Base-by-base conservation (phyloP, 1,284 basidiomycete genomes). In the Pterula multifida region DNA sequence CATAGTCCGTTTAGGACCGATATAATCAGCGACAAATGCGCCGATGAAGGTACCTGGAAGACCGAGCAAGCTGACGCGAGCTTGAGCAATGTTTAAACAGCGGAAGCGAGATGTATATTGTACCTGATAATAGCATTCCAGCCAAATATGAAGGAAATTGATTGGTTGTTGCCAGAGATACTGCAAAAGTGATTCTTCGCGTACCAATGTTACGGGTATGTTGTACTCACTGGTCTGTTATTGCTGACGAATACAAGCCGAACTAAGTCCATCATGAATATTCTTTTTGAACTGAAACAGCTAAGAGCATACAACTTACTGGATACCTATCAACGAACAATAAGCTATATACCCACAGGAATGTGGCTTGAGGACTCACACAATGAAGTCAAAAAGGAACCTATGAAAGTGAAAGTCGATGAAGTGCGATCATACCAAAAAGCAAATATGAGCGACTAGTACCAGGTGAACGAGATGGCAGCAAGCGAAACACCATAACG, bases 361-460 rank as follows among this genome's bases (percentile, higher is more conserved):
- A 51, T 24, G 52, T 13, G 26, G 26, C 35, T 13, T 17, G 39
- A 19, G 6, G 9, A 42, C 39, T 6, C 19, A 42, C 72, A 70
- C 70, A 65, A 90, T 85, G 59, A 89, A 83, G 60, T 90, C 86
- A 62, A 92, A 93, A 50, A 92, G 69, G 66, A 91, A 93, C 81
- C 79, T 80, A 49, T 47, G 32, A 32, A 42, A 42, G 9, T 17
- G 6, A 15, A 26, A 42, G 44, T 19, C 52, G 49, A 25, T 24
- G 47, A 4, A 47, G 25, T 36, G 6, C 13, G 1, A n/a, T n/a
- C n/a, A 42, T 51, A 12, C 22, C 21, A 28, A 22, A 36, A 23
- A 17, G 3, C 36, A 55, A 26, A 45, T 42, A 24, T 19, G 28
- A 4, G 3, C 9, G 25, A 47, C n/a, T 59, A 66, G 48, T 54